A percentile compares a stretch with the other conserved stretches of the same genome.
These are phyloP conservation scores for Chaetoscypha palmicola DNA, from an alignment of 2,329 filamentous ascomycete species.

Conservation along the genomic window DNA sequence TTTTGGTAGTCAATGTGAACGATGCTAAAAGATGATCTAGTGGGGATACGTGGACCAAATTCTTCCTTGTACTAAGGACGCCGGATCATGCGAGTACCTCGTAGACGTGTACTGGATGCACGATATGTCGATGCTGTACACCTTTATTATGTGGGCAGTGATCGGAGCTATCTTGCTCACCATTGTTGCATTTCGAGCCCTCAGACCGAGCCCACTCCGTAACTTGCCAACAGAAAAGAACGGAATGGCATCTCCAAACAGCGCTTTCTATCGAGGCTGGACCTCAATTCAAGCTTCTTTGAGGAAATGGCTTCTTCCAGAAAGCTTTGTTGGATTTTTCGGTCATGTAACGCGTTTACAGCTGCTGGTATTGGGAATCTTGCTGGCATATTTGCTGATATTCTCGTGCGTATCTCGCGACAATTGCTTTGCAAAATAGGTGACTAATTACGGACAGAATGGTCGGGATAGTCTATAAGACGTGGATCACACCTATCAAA, in stretches of 20 bases:
- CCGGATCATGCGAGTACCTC: slow-evolving; percentile 51
- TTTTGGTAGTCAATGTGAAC: background rate
- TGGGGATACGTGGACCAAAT: slow-evolving; percentile 51
- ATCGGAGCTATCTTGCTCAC: slow-evolving; percentile 41
- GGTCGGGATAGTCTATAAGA: slow-evolving; percentile 59
- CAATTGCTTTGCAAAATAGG: no score
- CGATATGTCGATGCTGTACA: slow-evolving; percentile 48
- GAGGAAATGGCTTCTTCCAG: slow-evolving; percentile 49
- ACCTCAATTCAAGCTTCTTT: slow-evolving; percentile 9
- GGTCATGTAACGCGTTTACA: slow-evolving; percentile 63
- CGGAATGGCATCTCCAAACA: slow-evolving; percentile 10
- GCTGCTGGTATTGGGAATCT: slow-evolving; percentile 50
- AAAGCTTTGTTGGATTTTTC: slow-evolving; percentile 51
- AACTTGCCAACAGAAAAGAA: slow-evolving; percentile 25
- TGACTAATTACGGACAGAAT: no score
- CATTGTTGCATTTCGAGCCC: slow-evolving; percentile 33
- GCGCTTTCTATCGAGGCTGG: slow-evolving; percentile 22
- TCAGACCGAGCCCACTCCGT: slow-evolving; percentile 16
- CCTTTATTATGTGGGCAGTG: slow-evolving; percentile 49
- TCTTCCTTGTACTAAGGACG: slow-evolving; percentile 48
- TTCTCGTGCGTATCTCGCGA: slow-evolving; percentile 51
- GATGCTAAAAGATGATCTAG: slow-evolving; percentile 7
- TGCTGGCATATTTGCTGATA: slow-evolving; percentile 56
- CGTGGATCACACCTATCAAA: slow-evolving; percentile 64
- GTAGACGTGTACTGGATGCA: slow-evolving; percentile 48